These are phyloP conservation scores for Apiospora rasikravindrae DNA, from an alignment of 2,329 filamentous ascomycete genomes.

Conservation along the genomic window DNA sequence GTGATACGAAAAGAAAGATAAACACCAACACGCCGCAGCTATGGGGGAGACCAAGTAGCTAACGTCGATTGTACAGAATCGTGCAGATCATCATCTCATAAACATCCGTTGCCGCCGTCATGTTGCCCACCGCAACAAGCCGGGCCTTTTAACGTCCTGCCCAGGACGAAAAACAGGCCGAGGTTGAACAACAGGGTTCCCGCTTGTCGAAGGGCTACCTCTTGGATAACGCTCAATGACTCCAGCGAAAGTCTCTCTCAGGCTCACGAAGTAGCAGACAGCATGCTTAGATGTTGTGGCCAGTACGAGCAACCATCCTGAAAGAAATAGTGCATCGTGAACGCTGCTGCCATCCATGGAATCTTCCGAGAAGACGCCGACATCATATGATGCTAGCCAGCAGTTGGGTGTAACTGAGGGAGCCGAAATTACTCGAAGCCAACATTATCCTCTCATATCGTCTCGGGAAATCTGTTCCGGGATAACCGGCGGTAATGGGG, in stretches of 20 bases:
- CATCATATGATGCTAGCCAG: neutral
- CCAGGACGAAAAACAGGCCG: slow-evolving; percentile 39
- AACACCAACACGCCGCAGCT: slow-evolving; percentile 16
- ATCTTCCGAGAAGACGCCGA: neutral
- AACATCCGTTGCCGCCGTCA: slow-evolving; percentile 13
- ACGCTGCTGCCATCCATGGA: neutral
- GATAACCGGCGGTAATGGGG: too few species aligned
- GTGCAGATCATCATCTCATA: slow-evolving; percentile 2
- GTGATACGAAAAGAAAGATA: slow-evolving; percentile 5
- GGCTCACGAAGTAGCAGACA: neutral
- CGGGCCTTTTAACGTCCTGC: slow-evolving; percentile 45
- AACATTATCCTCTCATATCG: too few species aligned
- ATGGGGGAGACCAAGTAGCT: neutral
- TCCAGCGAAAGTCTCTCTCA: too few species aligned
- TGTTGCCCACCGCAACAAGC: neutral
- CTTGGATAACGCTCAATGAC: too few species aligned
- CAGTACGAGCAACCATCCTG: neutral
- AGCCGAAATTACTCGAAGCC: too few species aligned
- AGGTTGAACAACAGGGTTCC: neutral
- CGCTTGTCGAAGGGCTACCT: neutral
- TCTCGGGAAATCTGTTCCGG: too few species aligned
- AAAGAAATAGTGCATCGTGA: neutral
- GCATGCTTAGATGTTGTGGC: neutral
- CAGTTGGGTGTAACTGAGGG: too few species aligned
- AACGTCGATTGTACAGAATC: neutral